These are phyloP conservation scores for Penicillium sp. DNA, from an alignment of 2,329 filamentous ascomycete species.

Conservation along the genomic window DNA sequence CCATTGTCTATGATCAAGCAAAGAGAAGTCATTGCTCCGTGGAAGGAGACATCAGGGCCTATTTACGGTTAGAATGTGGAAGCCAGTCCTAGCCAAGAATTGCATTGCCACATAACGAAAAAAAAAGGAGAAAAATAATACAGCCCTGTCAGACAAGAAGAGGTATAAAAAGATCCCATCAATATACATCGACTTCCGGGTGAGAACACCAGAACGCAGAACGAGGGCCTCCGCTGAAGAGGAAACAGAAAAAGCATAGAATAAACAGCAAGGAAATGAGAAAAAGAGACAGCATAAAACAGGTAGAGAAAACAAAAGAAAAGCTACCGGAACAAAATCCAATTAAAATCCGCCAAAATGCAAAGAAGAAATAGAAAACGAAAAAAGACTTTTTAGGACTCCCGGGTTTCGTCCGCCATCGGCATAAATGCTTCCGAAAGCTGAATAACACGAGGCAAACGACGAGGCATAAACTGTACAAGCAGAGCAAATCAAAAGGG, in stretches of 20 bases:
- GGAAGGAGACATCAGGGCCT: neutral
- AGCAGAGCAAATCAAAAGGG: constrained; percentile 23
- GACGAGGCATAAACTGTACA: constrained; percentile 20
- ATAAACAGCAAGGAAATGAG: neutral
- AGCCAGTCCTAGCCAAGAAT: constrained; percentile 4
- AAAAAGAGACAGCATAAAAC: constrained; percentile 2
- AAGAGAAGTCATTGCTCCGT: neutral
- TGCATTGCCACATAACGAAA: constrained; percentile 13
- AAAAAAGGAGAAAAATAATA: constrained; percentile 21
- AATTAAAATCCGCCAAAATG: constrained; percentile 16
- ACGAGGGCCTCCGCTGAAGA: constrained; percentile 13
- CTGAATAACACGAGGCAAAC: constrained; percentile 18
- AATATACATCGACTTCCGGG: constrained; percentile 23
- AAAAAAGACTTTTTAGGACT: constrained; percentile 21
- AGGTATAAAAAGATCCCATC: constrained; percentile 16
- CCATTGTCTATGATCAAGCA: neutral
- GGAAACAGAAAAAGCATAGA: constrained; percentile 5
- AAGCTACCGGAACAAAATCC: constrained; percentile 3
- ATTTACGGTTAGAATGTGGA: neutral
- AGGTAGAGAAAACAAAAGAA: constrained; percentile 6
- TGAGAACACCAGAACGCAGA: constrained; percentile 11
- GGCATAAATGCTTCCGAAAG: constrained; percentile 15
- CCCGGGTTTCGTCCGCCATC: constrained; percentile 20
- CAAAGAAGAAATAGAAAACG: constrained; percentile 8
- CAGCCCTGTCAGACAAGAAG: constrained; percentile 20